Conservation (phyloP, 31 red algal genomes). For the Endocladia muricata region DNA sequence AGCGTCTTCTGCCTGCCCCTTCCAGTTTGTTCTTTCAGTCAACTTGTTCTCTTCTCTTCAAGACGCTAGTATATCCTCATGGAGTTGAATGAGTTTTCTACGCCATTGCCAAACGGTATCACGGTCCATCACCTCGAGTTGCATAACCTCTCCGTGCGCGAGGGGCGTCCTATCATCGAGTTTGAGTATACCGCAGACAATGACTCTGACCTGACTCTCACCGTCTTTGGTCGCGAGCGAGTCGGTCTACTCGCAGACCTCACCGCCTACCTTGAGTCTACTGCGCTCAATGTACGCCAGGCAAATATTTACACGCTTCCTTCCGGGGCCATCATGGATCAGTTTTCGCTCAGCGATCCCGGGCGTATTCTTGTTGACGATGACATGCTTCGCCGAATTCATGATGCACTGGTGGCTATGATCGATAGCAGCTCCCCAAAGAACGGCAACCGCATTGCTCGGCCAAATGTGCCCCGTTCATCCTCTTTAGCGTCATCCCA, state of each 20-base stretch:
- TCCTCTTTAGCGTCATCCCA: slow-evolving; percentile 21
- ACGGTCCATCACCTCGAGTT: slow-evolving; percentile 89
- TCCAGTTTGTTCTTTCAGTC: too few relatives aligned
- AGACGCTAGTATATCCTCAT: slow-evolving; percentile 6
- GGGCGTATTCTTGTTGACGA: slow-evolving; percentile 61
- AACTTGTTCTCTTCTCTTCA: too few relatives aligned
- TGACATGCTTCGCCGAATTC: slow-evolving; percentile 41
- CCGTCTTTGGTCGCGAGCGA: slow-evolving; percentile 85
- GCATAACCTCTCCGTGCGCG: slow-evolving; percentile 74
- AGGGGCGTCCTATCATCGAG: slow-evolving; percentile 82
- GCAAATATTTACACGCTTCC: slow-evolving; percentile 92
- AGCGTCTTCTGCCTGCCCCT: too few relatives aligned
- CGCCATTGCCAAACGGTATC: slow-evolving; percentile 75
- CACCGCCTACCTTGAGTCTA: slow-evolving; percentile 70
- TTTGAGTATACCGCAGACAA: slow-evolving; percentile 61
- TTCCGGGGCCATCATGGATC: slow-evolving; percentile 89
- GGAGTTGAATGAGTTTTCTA: slow-evolving; percentile 36
- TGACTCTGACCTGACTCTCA: slow-evolving; percentile 67
- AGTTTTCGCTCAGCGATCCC: slow-evolving; percentile 77
- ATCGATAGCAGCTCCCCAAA: slow-evolving; percentile 8
- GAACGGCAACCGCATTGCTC: neutral
- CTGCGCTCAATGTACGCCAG: slow-evolving; percentile 67
- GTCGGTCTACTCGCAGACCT: slow-evolving; percentile 85
- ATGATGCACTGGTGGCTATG: slow-evolving; percentile 72
- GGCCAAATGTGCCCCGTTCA: neutral